Evolutionary conservation across 139 green algal genomes (phyloP), one percentile per base, ranked within the genome.

Genomic region (Chlorella sp.): DNA sequence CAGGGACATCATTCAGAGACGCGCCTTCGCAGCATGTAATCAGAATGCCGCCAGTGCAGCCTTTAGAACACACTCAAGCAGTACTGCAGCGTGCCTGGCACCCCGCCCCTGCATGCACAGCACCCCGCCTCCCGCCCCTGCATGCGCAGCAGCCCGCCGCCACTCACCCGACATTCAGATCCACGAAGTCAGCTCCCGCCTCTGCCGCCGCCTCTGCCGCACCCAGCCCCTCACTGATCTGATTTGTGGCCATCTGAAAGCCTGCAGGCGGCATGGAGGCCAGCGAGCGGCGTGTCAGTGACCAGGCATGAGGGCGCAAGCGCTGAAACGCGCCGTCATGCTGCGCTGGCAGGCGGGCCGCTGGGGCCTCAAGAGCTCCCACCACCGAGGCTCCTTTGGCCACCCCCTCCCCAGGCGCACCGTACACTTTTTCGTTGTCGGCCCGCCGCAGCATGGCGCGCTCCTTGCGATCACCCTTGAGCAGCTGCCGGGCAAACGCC

Each of bases 191-290:
- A 0, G 94, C 95, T 0, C 94, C 95, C 11, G 86, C 85, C 48
- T 93, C 92, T 26, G 89, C 84, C 38, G 94, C 94, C 56, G 95
- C 76, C 67, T 85, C 44, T 0, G 79, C 92, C 3, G 94, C 94
- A 26, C 73, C 70, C 7, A 96, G 79, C 34, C 94, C 94, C 87
- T 98, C 95, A 1, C 82, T 84, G 51, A 97, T 97, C 24, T 86
- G 85, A 44, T 97, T 98, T 68, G 92, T 96, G 9, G 95, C 94
- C 8, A 98, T 88, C 79, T 95, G 92, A 9, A 94, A 82, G 14
- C 84, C 86, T 90, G 80, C 44, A 64, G 68, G 13, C 19, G 34
- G 70, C n/a, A n/a, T n/a, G n/a, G n/a, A n/a, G n/a, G n/a, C n/a
- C n/a, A n/a, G n/a, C n/a, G n/a, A n/a, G n/a, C n/a, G n/a, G n/a